Base-by-base conservation (phyloP, 1,284 basidiomycete genomes). In the Malassezia psittaci region DNA sequence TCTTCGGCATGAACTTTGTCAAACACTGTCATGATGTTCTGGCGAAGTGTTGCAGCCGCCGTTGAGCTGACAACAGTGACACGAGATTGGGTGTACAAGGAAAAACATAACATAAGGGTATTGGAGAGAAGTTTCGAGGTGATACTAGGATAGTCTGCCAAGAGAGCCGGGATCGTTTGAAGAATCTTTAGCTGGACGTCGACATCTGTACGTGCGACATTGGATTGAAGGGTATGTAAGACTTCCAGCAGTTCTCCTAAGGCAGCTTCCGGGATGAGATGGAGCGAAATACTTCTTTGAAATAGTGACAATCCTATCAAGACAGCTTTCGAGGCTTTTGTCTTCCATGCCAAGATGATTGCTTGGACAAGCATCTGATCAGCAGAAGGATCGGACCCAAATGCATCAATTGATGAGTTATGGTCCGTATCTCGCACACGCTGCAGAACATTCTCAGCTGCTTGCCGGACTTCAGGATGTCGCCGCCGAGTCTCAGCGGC, bases 1-100 rank as follows among this genome's bases (percentile, higher is more conserved):
- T 90, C 87, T 71, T 91, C 88, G 16, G 83, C 81, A 1, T 85
- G 83, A 69, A 96, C 86, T 69, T 94, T 91, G 77, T 98, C 93
- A 48, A 96, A 88, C 12, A 96, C 85, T 63, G 94, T 88, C 90
- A 98, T 96, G 52, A 98, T 88, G 1, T 94, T 81, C 75, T 96
- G 93, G 1, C 93, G 85, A 7, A 98, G 81, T 0, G 91, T 96
- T 0, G 94, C 93, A 0, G 91, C 91, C 0, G 93, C 94, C 1
- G 93, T 98, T 0, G 90, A 94, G 3, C 90, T 93, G 6, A 98
- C 93, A 32, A 96, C 93, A 0, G 87, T 86, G 21, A 94, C 94
- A 58, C 88, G 84, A 6, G 88, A 91, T 24, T 64, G 59, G 62
- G 96, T 91, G 76, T 96, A 91, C 21, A 96, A 78, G 74, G 84